phyloP scores from a whole-genome alignment of 2,329 filamentous ascomycete genomes.

The Arthrobotrys pseudoclavata region DNA sequence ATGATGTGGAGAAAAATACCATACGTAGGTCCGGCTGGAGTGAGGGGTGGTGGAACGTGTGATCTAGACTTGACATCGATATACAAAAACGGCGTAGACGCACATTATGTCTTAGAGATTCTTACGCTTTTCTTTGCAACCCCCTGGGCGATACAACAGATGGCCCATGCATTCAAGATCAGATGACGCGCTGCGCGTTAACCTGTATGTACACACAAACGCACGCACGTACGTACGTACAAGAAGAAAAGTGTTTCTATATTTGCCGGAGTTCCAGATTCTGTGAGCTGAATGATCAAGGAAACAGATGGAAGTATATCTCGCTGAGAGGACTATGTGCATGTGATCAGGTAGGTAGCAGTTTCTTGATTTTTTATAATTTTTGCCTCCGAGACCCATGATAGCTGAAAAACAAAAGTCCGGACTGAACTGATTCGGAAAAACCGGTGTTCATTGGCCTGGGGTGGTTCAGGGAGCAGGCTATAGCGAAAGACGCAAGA shows the following conservation, averaged over 20 bases:
- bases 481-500: slow-evolving; percentile 27
- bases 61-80: slow-evolving; percentile 18
- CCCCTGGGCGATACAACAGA: neutral
- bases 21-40: slow-evolving; percentile 3
- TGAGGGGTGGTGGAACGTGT: neutral
- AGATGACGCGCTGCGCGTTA: slow-evolving; percentile 41
- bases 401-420: slow-evolving; percentile 39
- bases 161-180: slow-evolving; percentile 22
- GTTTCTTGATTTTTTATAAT: slow-evolving; percentile 7
- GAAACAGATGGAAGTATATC: slow-evolving; percentile 9
- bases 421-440: slow-evolving; percentile 35
- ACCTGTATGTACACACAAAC: neutral
- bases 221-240: neutral
- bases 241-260: slow-evolving; percentile 8
- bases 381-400: slow-evolving; percentile 47
- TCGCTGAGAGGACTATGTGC: slow-evolving; percentile 17
- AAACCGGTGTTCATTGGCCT: slow-evolving; percentile 45
- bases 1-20: slow-evolving; percentile 6
- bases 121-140: neutral
- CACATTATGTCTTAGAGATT: slow-evolving; percentile 26
- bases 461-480: neutral
- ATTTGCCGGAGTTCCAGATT: slow-evolving; percentile 48
- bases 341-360: slow-evolving; percentile 46
- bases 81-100: slow-evolving; percentile 22
- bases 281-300: slow-evolving; percentile 1